Base-by-base conservation (phyloP, 768 basidiomycete species). In the Kwoniella sp. region DNA sequence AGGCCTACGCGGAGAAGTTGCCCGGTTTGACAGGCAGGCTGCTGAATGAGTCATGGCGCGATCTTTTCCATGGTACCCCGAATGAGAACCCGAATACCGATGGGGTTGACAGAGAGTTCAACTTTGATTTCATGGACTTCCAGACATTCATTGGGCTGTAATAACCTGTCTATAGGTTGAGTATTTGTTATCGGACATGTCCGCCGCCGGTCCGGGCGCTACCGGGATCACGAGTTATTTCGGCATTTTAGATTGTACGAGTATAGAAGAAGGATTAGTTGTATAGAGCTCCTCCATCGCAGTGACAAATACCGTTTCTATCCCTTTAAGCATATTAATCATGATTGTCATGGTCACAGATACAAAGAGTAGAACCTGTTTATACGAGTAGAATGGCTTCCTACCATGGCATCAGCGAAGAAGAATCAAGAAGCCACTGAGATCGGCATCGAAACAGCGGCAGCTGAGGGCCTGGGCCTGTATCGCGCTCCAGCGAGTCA, bases 11-110 rank as follows among this genome's bases (percentile, higher is more conserved):
- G 24, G 55, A n/a, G 21, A 55, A 30, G 40, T 36, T 37, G 26
- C 55, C 55, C 17, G 37, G 37, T 26, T n/a, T 55, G n/a, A 33
- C 36, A 7, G 36, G 55, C 3, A 55, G 40, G 24, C n/a, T 55
- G 9, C 12, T 55, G 22, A 55, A 25, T 13, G 36, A 55, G 33
- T 37, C 40, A 26, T 55, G 55, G 55, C 36, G 24, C 22, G 40
- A 40, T 44, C 26, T 55, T 6, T 44, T 44, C 40, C 40, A 44
- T 44, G 40, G 40, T 10, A 44, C 40, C 40, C 40, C 40, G 40
- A 44, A 44, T 19, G 40, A 44, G 40, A 44, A 6, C 17, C 40
- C 40, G 40, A 44, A 4, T 4, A 15, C 40, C 8, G 17, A 44
- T 19, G 40, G 40, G 17, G 40, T 9, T 3, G 40, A 44, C 40